Conservation (phyloP, 805 yeast genomes). For the Barnettozyma sucrosica region DNA sequence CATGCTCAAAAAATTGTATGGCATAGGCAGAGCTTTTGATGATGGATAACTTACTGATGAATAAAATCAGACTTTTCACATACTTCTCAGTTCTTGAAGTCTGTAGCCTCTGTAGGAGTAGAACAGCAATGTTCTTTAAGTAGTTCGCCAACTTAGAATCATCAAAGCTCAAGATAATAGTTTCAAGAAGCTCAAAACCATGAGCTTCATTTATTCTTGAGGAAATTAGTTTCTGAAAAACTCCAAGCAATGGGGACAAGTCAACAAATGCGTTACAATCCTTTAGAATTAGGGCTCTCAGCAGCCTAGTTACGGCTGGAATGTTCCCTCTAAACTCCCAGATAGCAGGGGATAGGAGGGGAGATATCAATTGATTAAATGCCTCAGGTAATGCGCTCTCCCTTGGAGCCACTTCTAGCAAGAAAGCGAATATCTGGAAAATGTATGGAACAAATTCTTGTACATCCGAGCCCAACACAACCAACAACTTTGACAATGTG, state of each 20-base stretch:
- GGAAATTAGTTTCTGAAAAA: slow-evolving; percentile 89
- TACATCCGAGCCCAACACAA: slow-evolving; percentile 72
- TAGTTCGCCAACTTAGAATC: slow-evolving; percentile 43
- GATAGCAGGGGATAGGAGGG: slow-evolving; percentile 80
- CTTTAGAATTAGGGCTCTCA: slow-evolving; percentile 54
- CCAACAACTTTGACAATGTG: slow-evolving; percentile 62
- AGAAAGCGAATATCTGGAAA: slow-evolving; percentile 80
- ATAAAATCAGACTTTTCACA: slow-evolving; percentile 62
- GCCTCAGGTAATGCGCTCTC: slow-evolving; percentile 51
- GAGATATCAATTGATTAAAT: slow-evolving; percentile 64
- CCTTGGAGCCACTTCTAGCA: slow-evolving; percentile 57
- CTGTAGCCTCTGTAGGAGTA: slow-evolving; percentile 77
- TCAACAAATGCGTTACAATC: slow-evolving; percentile 34
- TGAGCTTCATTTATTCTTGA: slow-evolving; percentile 73
- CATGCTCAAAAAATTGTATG: slow-evolving; percentile 61
- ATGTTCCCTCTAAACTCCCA: slow-evolving; percentile 94
- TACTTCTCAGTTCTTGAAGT: slow-evolving; percentile 77
- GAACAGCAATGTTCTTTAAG: slow-evolving; percentile 64
- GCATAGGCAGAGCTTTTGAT: slow-evolving; percentile 44
- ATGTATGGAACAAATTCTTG: slow-evolving; percentile 93
- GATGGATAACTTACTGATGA: slow-evolving; percentile 50
- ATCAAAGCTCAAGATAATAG: slow-evolving; percentile 56
- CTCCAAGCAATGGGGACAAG: slow-evolving; percentile 81
- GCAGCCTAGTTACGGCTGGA: slow-evolving; percentile 83
- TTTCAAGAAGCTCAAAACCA: slow-evolving; percentile 82